These are phyloP conservation scores for Candida nanaspora DNA, from an alignment of 805 yeast species.

Conservation along the genomic window DNA sequence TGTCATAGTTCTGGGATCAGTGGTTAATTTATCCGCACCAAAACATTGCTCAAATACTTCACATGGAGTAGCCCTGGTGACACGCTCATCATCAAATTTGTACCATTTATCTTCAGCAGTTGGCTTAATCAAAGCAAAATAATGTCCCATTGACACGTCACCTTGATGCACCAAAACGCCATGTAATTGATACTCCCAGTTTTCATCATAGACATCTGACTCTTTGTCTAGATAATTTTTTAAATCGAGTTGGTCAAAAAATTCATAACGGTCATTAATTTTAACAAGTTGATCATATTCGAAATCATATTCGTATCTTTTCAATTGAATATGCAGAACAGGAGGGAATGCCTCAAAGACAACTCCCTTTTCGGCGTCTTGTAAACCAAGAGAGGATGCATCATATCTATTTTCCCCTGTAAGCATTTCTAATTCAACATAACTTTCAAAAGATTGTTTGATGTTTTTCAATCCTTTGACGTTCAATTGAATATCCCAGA, in stretches of 20 bases:
- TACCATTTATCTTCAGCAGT: slow-evolving; percentile 66
- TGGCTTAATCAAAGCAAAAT: slow-evolving; percentile 90
- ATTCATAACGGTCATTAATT: slow-evolving; percentile 88
- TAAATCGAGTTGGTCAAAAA: slow-evolving; percentile 75
- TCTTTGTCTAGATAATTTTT: slow-evolving; percentile 68
- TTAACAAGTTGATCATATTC: slow-evolving; percentile 82
- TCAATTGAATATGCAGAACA: slow-evolving; percentile 86
- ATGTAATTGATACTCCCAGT: slow-evolving; percentile 78
- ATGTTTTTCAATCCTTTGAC: slow-evolving; percentile 77
- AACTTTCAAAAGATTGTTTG: slow-evolving; percentile 72
- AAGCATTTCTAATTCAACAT: slow-evolving; percentile 80
- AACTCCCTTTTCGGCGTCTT: slow-evolving; percentile 96
- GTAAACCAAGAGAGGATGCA: slow-evolving; percentile 84
- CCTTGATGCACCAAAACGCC: slow-evolving; percentile 97
- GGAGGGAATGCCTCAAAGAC: slow-evolving; percentile 87
- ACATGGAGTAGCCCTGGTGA: slow-evolving; percentile 73
- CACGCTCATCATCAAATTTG: slow-evolving; percentile 93
- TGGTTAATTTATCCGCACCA: slow-evolving; percentile 64
- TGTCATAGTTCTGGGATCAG: slow-evolving; percentile 42
- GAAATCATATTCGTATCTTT: slow-evolving; percentile 92
- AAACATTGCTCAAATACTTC: slow-evolving; percentile 91
- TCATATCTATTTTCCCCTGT: slow-evolving; percentile 95
- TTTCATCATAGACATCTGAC: slow-evolving; percentile 36
- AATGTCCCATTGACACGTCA: slow-evolving; percentile 92
- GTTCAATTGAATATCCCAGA: slow-evolving; percentile 96